Evolutionary conservation across 257 asterid species (phyloP), one percentile per base, ranked within the genome.

Genomic region (Mitragyna speciosa): DNA sequence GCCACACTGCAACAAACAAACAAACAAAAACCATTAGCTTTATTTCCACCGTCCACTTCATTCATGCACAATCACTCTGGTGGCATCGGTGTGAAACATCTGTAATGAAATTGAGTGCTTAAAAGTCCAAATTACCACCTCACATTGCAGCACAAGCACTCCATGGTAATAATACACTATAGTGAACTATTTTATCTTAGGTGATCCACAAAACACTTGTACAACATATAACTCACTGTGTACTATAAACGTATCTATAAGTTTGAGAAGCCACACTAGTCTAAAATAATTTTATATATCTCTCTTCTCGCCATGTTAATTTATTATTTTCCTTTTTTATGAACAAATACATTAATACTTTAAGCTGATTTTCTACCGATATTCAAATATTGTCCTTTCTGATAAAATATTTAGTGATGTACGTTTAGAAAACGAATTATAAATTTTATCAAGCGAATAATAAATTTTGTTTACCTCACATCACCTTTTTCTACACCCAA

Each of bases 1-100:
- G 73, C 16, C 41, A 8, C 80, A 45, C 80, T 16, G 78, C 80
- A 64, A 30, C 80, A 66, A 43, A 36, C 41, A 36, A n/a, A 26
- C 48, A 76, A 58, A 61, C 79, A 63, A 76, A 64, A 20, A 7
- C 30, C 70, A 12, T 39, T 43, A 20, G 48, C 79, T 63, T 76
- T 28, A 64, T 47, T 64, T 70, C 70, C 47, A 26, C 79, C 61
- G 33, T 76, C 72, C 72, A 76, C 72, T 70, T 36, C 67, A 6
- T 72, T 72, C 26, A 4, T 49, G 43, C 72, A 64, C 43, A 64
- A 64, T 14, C 39, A 4, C 70, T 28, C 14, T 20, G 41, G 28
- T 64, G 28, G 24, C 28, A 28, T 63, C 7, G 19, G 68, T 26
- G 12, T 17, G 26, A 64, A 28, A 15, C 41, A 36, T 36, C 41